Percentiles rank a stretch among this genome's conserved stretches.
Evolutionary conservation across 768 basidiomycete genomes (phyloP).

Genomic region (Podaxis sp.): DNA sequence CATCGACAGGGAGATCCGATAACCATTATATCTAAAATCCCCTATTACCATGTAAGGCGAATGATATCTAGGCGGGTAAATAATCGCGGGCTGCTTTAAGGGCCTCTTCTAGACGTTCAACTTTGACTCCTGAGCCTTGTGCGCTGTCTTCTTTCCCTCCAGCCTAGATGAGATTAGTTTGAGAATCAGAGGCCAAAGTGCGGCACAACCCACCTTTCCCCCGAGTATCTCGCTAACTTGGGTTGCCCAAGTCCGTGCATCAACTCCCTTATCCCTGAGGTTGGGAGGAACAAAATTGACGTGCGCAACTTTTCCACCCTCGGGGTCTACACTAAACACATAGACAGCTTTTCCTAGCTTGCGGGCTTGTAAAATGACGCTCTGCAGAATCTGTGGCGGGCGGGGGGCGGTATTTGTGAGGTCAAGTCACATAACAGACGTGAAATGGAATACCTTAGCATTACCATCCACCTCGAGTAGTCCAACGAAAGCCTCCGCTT

Average conservation of each 20-base stretch:
- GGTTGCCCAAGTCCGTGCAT: slow-evolving; percentile 86
- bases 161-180: slow-evolving; percentile 46
- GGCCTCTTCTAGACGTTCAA: slow-evolving; percentile 62
- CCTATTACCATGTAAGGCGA: background rate
- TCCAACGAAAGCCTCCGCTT: slow-evolving; percentile 66
- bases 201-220: slow-evolving; percentile 66
- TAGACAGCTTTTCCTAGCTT: slow-evolving; percentile 82
- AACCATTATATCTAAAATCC: background rate
- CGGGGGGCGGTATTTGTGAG: background rate
- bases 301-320: slow-evolving; percentile 76
- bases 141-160: slow-evolving; percentile 93
- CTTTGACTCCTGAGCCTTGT: slow-evolving; percentile 80
- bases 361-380: slow-evolving; percentile 71
- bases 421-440: background rate
- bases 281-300: slow-evolving; percentile 71
- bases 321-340: slow-evolving; percentile 75
- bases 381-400: slow-evolving; percentile 59
- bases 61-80: background rate
- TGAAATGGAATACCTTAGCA: slow-evolving; percentile 55
- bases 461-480: slow-evolving; percentile 78
- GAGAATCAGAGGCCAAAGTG: background rate
- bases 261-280: slow-evolving; percentile 60
- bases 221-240: slow-evolving; percentile 77
- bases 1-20: too few relatives aligned
- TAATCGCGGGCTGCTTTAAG: slow-evolving; percentile 49